Conservation (phyloP, 176 grass and related monocot species). For the Elaeis guineensis region DNA sequence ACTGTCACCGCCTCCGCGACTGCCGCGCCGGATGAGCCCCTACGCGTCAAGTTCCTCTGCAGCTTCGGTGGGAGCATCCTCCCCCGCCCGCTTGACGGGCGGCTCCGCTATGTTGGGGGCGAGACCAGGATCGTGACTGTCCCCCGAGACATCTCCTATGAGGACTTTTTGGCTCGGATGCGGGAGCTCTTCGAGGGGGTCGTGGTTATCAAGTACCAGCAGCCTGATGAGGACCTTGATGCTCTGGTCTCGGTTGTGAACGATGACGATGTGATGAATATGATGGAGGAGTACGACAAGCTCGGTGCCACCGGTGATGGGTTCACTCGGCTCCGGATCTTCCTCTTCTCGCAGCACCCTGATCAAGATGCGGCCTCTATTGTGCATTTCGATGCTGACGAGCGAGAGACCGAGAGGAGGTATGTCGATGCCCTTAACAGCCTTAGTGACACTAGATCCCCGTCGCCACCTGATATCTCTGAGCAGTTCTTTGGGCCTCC, state of each 20-base stretch:
- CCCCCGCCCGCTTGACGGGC: conserved; percentile 65
- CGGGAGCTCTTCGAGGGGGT: conserved; percentile 64
- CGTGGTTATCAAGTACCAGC: conserved; percentile 89
- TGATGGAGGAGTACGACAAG: conserved; percentile 99
- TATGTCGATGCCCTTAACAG: conserved; percentile 90
- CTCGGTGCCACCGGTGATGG: conserved; percentile 46
- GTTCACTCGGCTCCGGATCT: conserved; percentile 67
- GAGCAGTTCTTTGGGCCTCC: conserved; percentile 53
- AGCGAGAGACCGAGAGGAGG: conserved; percentile 68
- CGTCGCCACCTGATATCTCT: conserved; percentile 37
- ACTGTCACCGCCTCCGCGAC: not conserved
- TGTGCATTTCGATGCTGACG: conserved; percentile 43
- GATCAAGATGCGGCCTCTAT: conserved; percentile 42
- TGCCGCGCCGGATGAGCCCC: conserved; percentile 28
- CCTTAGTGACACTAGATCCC: conserved; percentile 46
- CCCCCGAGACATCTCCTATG: conserved; percentile 37
- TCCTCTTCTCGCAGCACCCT: conserved; percentile 64
- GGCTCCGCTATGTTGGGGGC: conserved; percentile 68
- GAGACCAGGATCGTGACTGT: conserved; percentile 77
- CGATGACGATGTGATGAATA: conserved; percentile 89
- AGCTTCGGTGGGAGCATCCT: conserved; percentile 92
- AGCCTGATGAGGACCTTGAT: conserved; percentile 88
- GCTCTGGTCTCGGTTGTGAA: conserved; percentile 87
- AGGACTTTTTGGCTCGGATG: conserved; percentile 50
- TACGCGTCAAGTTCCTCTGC: conserved; percentile 72